These are phyloP conservation scores for Lentithecium fluviatile DNA, from an alignment of 495 filamentous ascomycete genomes.

Conservation along the genomic window DNA sequence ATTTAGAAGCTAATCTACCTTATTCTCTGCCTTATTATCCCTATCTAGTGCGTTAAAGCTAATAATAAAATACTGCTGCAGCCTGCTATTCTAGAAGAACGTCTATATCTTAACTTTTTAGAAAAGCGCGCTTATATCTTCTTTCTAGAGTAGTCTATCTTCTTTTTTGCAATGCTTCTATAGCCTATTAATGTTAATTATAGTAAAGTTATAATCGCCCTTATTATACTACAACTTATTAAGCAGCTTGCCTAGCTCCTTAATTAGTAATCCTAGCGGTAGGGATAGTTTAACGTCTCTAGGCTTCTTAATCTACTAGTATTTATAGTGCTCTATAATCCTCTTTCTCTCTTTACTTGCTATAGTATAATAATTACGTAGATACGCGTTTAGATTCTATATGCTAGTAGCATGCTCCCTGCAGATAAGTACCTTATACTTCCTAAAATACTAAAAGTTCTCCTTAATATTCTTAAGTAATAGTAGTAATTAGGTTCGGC, in stretches of 20 bases:
- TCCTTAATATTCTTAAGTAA: too few relatives aligned
- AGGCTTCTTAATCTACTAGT: too few relatives aligned
- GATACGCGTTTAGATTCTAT: slow-evolving; percentile 6
- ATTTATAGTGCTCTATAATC: neutral
- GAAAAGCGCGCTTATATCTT: neutral
- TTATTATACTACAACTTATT: neutral
- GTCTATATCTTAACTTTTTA: too few relatives aligned
- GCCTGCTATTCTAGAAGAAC: neutral
- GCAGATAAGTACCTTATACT: neutral
- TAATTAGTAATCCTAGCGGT: slow-evolving; percentile 5
- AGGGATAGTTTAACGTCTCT: neutral
- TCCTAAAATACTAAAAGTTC: neutral
- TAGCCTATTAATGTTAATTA: neutral
- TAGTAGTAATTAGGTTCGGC: neutral
- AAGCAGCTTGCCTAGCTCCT: neutral
- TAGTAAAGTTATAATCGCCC: neutral
- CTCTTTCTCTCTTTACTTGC: neutral
- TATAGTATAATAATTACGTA: neutral
- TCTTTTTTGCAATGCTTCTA: neutral
- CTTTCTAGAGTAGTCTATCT: neutral
- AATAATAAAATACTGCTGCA: slow-evolving; percentile 12
- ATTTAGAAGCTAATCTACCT: neutral
- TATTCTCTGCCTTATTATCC: neutral
- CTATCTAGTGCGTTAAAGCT: neutral
- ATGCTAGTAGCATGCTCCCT: neutral